phyloP scores from a whole-genome alignment of 306 rosid genomes.

The Castanea sativa region DNA sequence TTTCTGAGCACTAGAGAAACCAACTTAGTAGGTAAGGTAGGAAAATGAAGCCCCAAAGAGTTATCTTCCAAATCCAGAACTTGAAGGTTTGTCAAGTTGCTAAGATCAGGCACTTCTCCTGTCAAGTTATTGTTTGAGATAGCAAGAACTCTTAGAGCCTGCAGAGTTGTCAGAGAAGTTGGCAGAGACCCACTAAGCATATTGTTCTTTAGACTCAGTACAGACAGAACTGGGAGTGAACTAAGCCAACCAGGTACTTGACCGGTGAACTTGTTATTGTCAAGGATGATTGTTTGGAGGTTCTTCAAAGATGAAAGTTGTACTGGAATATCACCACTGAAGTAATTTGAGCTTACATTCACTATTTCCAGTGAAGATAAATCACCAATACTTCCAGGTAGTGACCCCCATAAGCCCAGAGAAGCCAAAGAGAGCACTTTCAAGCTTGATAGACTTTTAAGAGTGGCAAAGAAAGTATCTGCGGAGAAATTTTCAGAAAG shows the following conservation, averaged over 20 bases:
- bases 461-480: constrained; percentile 50
- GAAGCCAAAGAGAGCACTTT: constrained; percentile 80
- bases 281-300: constrained; percentile 76
- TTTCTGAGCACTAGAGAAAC: constrained; percentile 66
- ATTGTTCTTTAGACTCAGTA: constrained; percentile 66
- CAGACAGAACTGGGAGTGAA: constrained; percentile 64
- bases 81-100: constrained; percentile 65
- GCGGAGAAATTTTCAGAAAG: constrained; percentile 46
- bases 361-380: constrained; percentile 75
- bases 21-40: constrained; percentile 58
- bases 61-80: constrained; percentile 66
- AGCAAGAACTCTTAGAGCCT: constrained; percentile 56
- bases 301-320: constrained; percentile 51
- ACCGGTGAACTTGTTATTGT: constrained; percentile 62
- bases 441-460: constrained; percentile 45
- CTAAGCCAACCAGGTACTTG: constrained; percentile 52
- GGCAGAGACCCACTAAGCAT: constrained; percentile 60
- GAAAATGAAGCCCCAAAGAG: constrained; percentile 72
- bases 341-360: constrained; percentile 65
- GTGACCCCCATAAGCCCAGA: constrained; percentile 67
- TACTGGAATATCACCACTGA: constrained; percentile 57
- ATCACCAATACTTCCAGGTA: constrained; percentile 48
- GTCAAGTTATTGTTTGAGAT: constrained; percentile 62
- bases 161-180: constrained; percentile 43
- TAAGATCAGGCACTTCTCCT: constrained; percentile 73